Evolutionary conservation across 169 alveolate genomes (phyloP), one percentile per base, ranked within the genome.

Genomic region (Plasmodium billcollinsi): DNA sequence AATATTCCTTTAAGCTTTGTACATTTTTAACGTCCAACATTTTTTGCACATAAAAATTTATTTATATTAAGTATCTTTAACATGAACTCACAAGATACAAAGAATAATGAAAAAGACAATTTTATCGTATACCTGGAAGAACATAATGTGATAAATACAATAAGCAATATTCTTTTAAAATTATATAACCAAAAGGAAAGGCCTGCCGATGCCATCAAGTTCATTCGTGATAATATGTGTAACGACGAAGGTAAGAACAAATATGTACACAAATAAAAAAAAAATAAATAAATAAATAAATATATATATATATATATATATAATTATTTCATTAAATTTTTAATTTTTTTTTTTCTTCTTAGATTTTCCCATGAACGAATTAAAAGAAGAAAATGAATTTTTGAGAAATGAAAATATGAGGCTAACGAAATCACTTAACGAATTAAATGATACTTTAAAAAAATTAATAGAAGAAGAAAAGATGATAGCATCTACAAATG

Each of bases 341-440:
- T 11, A n/a, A 56, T 12, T 73, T 12, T 73, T 74, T n/a, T 45
- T 7, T 73, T 33, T 20, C 45, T 47, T n/a, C 20, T 61, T 61
- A 80, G 90, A 80, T 49, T 59, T 80, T 4, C 65, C 90, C 14
- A 5, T 80, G 18, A 83, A 80, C 9, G 90, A 80, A 0, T 61
- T 80, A 62, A 80, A 80, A 43, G n/a, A 62, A 29, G 90, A 80
- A 47, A 80, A 80, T 80, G 33, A 18, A 49, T 80, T 69, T 61
- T 83, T 80, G 24, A 69, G 90, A 5, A 50, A 80, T 62, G 90
- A 80, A 69, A 80, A 80, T 58, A 69, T 67, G 59, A 80, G 49
- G 14, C 50, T 80, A 80, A 80, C 76, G 52, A 80, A 56, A 59
- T 67, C 67, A 50, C 70, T 80, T 54, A 70, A 80, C 54, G 90